phyloP scores from a whole-genome alignment of 257 asterid species.

The Paulownia fortunei region DNA sequence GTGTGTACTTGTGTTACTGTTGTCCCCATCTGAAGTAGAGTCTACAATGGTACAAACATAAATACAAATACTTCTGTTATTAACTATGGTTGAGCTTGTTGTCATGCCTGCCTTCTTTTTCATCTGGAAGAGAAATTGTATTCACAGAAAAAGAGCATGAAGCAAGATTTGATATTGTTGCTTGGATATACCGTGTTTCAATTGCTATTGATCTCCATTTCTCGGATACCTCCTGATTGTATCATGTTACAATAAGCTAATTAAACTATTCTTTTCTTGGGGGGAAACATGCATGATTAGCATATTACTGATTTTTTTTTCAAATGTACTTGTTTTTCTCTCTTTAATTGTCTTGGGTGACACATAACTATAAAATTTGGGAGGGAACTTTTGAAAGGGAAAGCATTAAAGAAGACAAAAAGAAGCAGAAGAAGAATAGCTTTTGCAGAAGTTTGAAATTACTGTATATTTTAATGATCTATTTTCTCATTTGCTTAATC shows the following conservation, averaged over 20 bases:
- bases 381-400: neutral
- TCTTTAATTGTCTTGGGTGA: slow-evolving; percentile 4
- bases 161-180: slow-evolving; percentile 1
- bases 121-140: neutral
- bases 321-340: neutral
- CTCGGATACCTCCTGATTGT: slow-evolving; percentile 14
- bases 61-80: neutral
- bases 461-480: neutral
- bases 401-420: neutral
- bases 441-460: neutral
- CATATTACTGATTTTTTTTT: neutral
- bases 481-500: slow-evolving; percentile 16
- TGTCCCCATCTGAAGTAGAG: neutral
- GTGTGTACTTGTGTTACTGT: neutral
- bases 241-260: slow-evolving; percentile 5
- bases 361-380: neutral
- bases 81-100: slow-evolving; percentile 3
- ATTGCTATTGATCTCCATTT: slow-evolving; percentile 17
- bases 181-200: slow-evolving; percentile 15
- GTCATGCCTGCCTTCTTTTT: slow-evolving; percentile 2
- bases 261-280: slow-evolving; percentile 4
- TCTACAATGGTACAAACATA: neutral
- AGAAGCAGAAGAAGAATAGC: neutral
- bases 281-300: neutral
- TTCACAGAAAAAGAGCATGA: neutral